Base-by-base conservation (phyloP, 2,329 filamentous ascomycete species). In the Talaromyces sp. region DNA sequence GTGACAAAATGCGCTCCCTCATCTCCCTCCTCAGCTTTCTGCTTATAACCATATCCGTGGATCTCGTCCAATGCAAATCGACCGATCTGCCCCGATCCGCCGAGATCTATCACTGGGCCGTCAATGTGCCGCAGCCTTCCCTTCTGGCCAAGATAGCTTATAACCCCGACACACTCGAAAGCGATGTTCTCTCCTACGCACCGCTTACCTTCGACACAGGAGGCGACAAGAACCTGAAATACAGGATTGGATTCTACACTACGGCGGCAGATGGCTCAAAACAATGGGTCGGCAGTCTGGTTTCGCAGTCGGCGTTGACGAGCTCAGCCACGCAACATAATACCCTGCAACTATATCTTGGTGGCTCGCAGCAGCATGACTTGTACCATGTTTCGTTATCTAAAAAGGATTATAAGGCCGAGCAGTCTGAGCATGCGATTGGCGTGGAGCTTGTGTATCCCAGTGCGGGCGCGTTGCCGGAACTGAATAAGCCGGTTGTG, bases 171-270 rank as follows among this genome's bases (percentile, higher is more conserved):
- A 73, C 75, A 6, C 68, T 74, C 42, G 71, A 72, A 25, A 71
- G 76, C 44, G 68, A 73, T 31, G 67, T 80, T 11, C 64, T 74
- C 11, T 75, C 76, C 18, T 80, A 77, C 67, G 71, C 73, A 4
- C 75, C 76, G 35, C 76, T 77, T 7, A 63, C 39, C 55, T 31
- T 21, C 12, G 40, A 44, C 58, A 33, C 65, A 61, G 3, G 3
- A 3, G 37, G 66, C 63, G 55, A 68, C 55, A 75, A 81, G 67
- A 75, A 81, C 60, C 79, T 81, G 69, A 81, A 86, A 66, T 74
- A 84, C 52, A 80, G 82, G 42, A 75, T 86, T 6, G 83, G 82
- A 64, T 79, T 84, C 37, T 82, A 78, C 68, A 84, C 68, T 42
- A 73, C 71, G 1, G 63, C 70, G 1, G 66, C 69, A 28, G 58